These are phyloP conservation scores for Ophiostoma sp. DNA, from an alignment of 2,329 filamentous ascomycete species.

Conservation along the genomic window DNA sequence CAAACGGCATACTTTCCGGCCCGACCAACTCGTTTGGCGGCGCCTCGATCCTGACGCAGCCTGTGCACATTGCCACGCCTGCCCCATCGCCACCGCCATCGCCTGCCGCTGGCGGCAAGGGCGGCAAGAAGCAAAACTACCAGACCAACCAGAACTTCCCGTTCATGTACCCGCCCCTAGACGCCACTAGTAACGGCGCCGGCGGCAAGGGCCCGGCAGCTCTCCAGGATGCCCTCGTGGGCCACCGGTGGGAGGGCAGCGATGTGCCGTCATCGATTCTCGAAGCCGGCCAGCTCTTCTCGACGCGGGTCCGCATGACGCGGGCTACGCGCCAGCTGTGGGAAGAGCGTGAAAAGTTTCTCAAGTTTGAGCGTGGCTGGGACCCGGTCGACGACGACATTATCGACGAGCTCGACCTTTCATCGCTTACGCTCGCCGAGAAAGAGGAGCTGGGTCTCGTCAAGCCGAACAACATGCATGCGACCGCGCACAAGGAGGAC, in stretches of 20 bases:
- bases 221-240: slow-evolving; percentile 72
- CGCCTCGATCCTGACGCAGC: slow-evolving; percentile 84
- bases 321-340: slow-evolving; percentile 87
- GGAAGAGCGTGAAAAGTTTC: slow-evolving; percentile 86
- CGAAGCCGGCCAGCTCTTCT: slow-evolving; percentile 89
- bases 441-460: slow-evolving; percentile 45
- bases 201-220: slow-evolving; percentile 83
- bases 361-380: slow-evolving; percentile 91
- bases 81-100: slow-evolving; percentile 93
- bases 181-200: slow-evolving; percentile 80
- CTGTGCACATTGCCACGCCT: slow-evolving; percentile 97
- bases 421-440: slow-evolving; percentile 38
- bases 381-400: slow-evolving; percentile 46
- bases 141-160: slow-evolving; percentile 99
- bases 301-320: slow-evolving; percentile 83
- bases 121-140: slow-evolving; percentile 97
- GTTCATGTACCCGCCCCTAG: slow-evolving; percentile 91
- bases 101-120: slow-evolving; percentile 78
- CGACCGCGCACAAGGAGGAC: background rate
- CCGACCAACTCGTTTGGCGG: slow-evolving; percentile 54
- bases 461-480: slow-evolving; percentile 33
- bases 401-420: slow-evolving; percentile 39
- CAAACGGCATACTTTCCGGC: slow-evolving; percentile 57
- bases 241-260: slow-evolving; percentile 84
- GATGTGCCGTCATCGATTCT: slow-evolving; percentile 92